Conservation (phyloP, 2,329 filamentous ascomycete species). For the Stemphylium vesicarium region DNA sequence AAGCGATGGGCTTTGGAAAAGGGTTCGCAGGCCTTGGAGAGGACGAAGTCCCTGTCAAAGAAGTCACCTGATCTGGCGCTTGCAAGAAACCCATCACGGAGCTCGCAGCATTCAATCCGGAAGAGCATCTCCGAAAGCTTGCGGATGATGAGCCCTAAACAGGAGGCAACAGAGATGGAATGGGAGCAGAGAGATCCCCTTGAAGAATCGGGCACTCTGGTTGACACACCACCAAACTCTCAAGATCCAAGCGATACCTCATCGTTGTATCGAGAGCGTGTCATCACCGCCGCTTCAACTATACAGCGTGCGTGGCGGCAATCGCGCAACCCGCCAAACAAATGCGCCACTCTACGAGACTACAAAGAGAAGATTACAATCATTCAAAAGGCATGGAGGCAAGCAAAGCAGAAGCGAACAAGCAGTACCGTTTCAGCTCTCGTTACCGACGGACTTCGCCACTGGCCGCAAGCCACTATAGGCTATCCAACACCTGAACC, state of each 20-base stretch:
- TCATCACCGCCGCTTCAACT: slow-evolving; percentile 39
- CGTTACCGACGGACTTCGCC: slow-evolving; percentile 38
- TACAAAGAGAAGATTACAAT: slow-evolving; percentile 49
- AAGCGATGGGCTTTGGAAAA: slow-evolving; percentile 48
- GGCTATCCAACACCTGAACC: slow-evolving; percentile 45
- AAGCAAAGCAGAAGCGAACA: slow-evolving; percentile 41
- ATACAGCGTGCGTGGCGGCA: slow-evolving; percentile 49
- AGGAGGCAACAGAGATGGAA: slow-evolving; percentile 38
- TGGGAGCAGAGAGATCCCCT: slow-evolving; percentile 38
- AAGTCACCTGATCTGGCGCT: slow-evolving; percentile 37
- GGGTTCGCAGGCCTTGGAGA: slow-evolving; percentile 43
- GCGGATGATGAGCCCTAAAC: slow-evolving; percentile 38
- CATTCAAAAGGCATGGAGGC: slow-evolving; percentile 48
- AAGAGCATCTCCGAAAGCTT: slow-evolving; percentile 43
- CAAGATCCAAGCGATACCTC: slow-evolving; percentile 36
- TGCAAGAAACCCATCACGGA: slow-evolving; percentile 38
- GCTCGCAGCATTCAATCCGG: slow-evolving; percentile 43
- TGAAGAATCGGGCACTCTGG: slow-evolving; percentile 37
- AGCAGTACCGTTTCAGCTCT: slow-evolving; percentile 42
- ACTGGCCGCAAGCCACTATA: slow-evolving; percentile 44
- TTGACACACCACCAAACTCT: slow-evolving; percentile 36
- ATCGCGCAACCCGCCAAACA: slow-evolving; percentile 15
- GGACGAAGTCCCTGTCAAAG: slow-evolving; percentile 41
- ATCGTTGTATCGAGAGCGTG: slow-evolving; percentile 33
- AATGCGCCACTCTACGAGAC: slow-evolving; percentile 39